Evolutionary conservation across 2,329 filamentous ascomycete species (phyloP).

Genomic region (Aureobasidium sp.): DNA sequence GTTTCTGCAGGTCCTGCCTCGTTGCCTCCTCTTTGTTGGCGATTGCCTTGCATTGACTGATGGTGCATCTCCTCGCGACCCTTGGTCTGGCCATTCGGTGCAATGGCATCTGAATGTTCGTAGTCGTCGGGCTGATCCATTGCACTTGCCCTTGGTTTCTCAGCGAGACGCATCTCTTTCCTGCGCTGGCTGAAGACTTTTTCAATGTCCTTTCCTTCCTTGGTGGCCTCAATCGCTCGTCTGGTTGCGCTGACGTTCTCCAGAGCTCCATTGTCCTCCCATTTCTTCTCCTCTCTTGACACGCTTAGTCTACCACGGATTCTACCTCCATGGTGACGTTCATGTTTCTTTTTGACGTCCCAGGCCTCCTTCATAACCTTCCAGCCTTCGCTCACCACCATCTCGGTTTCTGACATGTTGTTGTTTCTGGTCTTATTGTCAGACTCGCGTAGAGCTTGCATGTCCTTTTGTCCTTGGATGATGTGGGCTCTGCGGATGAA

Average conservation of each 20-base stretch:
- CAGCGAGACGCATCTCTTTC: slow-evolving; percentile 22
- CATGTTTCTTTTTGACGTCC: slow-evolving; percentile 21
- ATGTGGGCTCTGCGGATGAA: slow-evolving; percentile 26
- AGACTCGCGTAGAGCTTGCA: slow-evolving; percentile 17
- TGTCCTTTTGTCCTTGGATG: slow-evolving; percentile 25
- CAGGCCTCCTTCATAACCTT: slow-evolving; percentile 27
- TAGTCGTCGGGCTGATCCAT: slow-evolving; percentile 21
- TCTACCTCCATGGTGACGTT: slow-evolving; percentile 18
- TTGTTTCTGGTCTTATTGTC: slow-evolving; percentile 16
- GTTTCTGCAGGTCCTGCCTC: not conserved
- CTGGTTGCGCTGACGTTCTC: slow-evolving; percentile 27
- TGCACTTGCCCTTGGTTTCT: slow-evolving; percentile 22
- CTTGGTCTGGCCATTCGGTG: slow-evolving; percentile 5
- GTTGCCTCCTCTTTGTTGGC: not conserved
- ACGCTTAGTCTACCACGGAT: slow-evolving; percentile 20
- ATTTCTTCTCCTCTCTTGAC: slow-evolving; percentile 21
- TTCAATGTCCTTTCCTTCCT: slow-evolving; percentile 24
- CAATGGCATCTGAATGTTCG: not conserved
- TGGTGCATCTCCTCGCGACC: not conserved
- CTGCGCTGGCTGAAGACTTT: slow-evolving; percentile 22
- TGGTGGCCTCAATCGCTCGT: slow-evolving; percentile 21
- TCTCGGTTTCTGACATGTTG: slow-evolving; percentile 17
- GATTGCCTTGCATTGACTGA: slow-evolving; percentile 2
- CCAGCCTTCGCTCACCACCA: slow-evolving; percentile 24
- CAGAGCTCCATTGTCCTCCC: slow-evolving; percentile 26